These are phyloP conservation scores for Cephalotrichum gorgonifer DNA, from an alignment of 2,329 filamentous ascomycete species.

Conservation along the genomic window DNA sequence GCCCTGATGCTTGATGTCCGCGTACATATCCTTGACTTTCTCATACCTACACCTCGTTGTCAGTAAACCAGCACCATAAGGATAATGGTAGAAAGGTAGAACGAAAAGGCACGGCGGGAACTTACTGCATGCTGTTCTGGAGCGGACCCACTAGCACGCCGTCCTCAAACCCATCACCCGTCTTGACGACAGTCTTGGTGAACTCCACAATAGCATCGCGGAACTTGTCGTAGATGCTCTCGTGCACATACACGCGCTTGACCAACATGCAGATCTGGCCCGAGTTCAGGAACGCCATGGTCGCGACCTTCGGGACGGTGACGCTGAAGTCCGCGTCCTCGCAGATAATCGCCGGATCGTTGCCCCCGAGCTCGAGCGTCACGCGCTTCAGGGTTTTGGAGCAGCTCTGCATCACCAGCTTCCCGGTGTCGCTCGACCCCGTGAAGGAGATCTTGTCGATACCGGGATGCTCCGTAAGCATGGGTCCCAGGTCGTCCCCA, in stretches of 20 bases:
- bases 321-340: constrained; percentile 41
- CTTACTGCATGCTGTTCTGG: constrained; percentile 50
- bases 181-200: constrained; percentile 32
- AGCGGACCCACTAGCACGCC: constrained; percentile 39
- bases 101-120: constrained; percentile 27
- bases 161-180: constrained; percentile 29
- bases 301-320: constrained; percentile 20
- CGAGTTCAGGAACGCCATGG: constrained; percentile 41
- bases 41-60: constrained; percentile 17
- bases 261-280: constrained; percentile 29
- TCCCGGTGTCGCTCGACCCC: constrained; percentile 48
- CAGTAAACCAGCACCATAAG: too few species aligned
- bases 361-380: constrained; percentile 52
- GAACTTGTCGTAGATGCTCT: constrained; percentile 18
- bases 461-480: constrained; percentile 47
- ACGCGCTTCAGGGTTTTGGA: constrained; percentile 48
- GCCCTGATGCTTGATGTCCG: constrained; percentile 25
- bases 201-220: constrained; percentile 33
- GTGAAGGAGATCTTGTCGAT: constrained; percentile 56
- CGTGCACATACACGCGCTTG: constrained; percentile 51
- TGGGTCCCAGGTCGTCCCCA: constrained; percentile 48
- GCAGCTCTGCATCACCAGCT: constrained; percentile 47
- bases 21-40: constrained; percentile 33
- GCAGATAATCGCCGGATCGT: constrained; percentile 49
- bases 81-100: neutral